Conservation (phyloP, 2,329 filamentous ascomycete species). For the Trichoderma citrinoviride region DNA sequence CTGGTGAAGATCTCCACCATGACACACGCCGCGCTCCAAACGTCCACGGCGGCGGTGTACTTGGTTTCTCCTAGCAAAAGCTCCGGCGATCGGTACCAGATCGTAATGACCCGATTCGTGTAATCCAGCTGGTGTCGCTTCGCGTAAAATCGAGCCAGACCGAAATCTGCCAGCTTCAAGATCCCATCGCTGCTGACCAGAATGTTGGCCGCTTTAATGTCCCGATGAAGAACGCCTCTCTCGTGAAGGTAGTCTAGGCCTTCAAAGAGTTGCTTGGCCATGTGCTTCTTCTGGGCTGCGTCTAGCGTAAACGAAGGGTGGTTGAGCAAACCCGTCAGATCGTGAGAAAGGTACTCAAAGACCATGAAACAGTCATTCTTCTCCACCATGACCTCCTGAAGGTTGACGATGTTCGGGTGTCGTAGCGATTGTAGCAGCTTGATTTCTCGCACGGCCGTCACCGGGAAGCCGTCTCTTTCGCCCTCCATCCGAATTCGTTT, state of each 20-base stretch:
- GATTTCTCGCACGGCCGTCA: constrained; percentile 88
- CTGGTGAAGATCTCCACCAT: constrained; percentile 95
- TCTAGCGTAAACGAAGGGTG: constrained; percentile 89
- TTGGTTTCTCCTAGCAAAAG: constrained; percentile 86
- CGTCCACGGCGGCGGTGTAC: constrained; percentile 85
- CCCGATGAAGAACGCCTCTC: constrained; percentile 89
- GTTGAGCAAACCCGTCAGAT: constrained; percentile 90
- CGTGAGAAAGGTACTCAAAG: constrained; percentile 95
- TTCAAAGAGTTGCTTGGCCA: constrained; percentile 90
- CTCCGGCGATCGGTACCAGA: constrained; percentile 94
- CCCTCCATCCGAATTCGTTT: constrained; percentile 95
- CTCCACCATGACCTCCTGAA: constrained; percentile 96
- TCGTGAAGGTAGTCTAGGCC: constrained; percentile 91
- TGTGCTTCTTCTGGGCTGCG: constrained; percentile 82
- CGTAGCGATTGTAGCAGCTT: constrained; percentile 85
- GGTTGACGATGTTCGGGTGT: constrained; percentile 76
- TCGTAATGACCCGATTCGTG: constrained; percentile 97
- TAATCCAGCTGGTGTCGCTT: constrained; percentile 92
- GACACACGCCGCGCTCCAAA: constrained; percentile 97
- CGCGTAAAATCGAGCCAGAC: constrained; percentile 91
- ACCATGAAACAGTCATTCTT: constrained; percentile 99
- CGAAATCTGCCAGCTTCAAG: constrained; percentile 93
- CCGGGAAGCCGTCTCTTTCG: constrained; percentile 85
- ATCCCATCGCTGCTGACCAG: constrained; percentile 85
- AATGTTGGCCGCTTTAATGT: constrained; percentile 98